A percentile compares a stretch with the other conserved stretches of the same genome.
phyloP scores from a whole-genome alignment of 202 grass and related monocot species.

The Zoysia matrella region DNA sequence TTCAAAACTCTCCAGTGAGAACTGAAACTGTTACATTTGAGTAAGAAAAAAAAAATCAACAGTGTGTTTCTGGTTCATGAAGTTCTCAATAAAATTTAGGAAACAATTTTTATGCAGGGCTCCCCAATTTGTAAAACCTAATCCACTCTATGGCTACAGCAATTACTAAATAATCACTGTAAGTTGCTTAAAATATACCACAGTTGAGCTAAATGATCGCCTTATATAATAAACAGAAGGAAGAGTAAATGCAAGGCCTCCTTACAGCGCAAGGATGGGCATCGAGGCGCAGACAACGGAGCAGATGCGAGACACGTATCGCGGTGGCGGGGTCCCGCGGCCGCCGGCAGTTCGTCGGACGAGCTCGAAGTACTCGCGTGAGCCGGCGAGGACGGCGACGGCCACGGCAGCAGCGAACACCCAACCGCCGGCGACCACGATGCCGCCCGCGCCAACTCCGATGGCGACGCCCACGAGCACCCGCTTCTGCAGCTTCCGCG shows the following conservation, averaged over 20 bases:
- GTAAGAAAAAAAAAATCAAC: neutral
- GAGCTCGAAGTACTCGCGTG: slow-evolving; percentile 89
- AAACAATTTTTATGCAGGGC: neutral
- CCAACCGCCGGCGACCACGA: slow-evolving; percentile 80
- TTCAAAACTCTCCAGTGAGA: slow-evolving; percentile 11
- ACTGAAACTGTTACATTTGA: neutral
- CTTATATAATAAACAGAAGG: neutral
- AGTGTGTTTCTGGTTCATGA: neutral
- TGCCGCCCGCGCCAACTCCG: slow-evolving; percentile 19
- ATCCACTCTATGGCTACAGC: neutral
- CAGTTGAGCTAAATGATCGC: neutral
- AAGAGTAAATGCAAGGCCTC: slow-evolving; percentile 21
- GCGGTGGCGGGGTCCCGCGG: slow-evolving; percentile 68
- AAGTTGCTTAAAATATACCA: neutral
- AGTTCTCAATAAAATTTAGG: neutral
- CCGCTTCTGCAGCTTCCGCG: slow-evolving; percentile 65
- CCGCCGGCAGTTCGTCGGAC: slow-evolving; percentile 62
- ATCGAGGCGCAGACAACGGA: slow-evolving; percentile 67
- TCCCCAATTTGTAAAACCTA: neutral
- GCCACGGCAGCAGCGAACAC: slow-evolving; percentile 61
- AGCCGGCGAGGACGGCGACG: slow-evolving; percentile 46
- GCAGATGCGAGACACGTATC: slow-evolving; percentile 91
- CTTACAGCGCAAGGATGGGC: slow-evolving; percentile 54
- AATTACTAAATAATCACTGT: neutral
- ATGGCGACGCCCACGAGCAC: slow-evolving; percentile 82